A percentile compares a stretch with the other conserved stretches of the same genome.
Evolutionary conservation across 1,139 yeast genomes (phyloP).

Genomic region (Magnusiomyces paraingens): DNA sequence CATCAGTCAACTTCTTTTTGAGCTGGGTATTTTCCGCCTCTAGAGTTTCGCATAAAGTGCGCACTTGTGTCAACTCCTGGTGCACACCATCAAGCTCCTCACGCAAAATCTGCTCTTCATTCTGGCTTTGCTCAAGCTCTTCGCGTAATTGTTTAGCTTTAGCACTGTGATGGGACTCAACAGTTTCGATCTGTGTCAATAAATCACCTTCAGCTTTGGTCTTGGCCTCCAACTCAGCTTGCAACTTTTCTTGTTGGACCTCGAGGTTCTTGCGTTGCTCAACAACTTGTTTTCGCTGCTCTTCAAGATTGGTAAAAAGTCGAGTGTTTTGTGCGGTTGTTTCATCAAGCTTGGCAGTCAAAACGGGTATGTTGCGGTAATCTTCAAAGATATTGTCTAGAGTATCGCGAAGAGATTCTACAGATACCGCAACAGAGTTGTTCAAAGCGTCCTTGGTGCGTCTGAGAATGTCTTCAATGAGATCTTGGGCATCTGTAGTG

Average conservation of each 20-base stretch:
- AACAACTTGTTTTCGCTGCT: not conserved
- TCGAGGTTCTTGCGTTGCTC: not conserved
- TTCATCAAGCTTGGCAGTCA: not conserved
- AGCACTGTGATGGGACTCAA: not conserved
- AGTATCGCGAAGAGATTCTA: not conserved
- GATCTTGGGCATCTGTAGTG: too few relatives aligned
- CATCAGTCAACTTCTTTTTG: not conserved
- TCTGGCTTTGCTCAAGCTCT: not conserved
- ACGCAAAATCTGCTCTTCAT: conserved; percentile 5
- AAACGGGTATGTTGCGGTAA: not conserved
- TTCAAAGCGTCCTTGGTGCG: too few relatives aligned
- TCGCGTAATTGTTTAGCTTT: not conserved
- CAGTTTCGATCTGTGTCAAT: too few relatives aligned
- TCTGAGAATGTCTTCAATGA: too few relatives aligned
- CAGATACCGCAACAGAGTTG: not conserved
- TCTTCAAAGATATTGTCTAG: conserved; percentile 2
- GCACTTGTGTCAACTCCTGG: not conserved
- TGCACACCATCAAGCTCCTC: conserved; percentile 1
- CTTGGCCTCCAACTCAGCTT: too few relatives aligned
- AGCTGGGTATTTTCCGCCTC: not conserved
- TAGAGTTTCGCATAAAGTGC: not conserved
- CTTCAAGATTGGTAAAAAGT: not conserved
- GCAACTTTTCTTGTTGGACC: too few relatives aligned
- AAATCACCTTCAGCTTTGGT: too few relatives aligned
- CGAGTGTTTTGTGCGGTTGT: not conserved